Conservation (phyloP, 805 yeast species). For the Scheffersomyces stipitis region DNA sequence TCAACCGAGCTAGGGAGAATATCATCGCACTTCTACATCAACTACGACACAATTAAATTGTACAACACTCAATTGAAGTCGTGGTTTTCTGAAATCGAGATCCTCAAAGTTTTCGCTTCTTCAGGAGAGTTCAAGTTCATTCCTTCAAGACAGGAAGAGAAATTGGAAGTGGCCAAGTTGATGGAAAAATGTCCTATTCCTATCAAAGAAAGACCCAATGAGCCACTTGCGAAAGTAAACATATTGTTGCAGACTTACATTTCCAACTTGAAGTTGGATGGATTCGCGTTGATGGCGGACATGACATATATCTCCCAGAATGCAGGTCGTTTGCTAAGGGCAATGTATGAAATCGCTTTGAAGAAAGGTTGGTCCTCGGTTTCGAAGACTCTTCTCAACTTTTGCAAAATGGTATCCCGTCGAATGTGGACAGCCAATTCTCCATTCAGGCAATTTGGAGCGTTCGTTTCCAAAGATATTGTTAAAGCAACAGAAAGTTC, state of each 20-base stretch:
- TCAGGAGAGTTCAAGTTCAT: conserved; percentile 85
- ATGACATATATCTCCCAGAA: conserved; percentile 92
- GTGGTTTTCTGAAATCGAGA: conserved; percentile 65
- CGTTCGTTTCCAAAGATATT: conserved; percentile 66
- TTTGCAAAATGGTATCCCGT: conserved; percentile 78
- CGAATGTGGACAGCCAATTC: conserved; percentile 84
- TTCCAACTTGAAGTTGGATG: conserved; percentile 73
- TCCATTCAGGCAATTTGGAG: conserved; percentile 79
- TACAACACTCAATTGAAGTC: conserved; percentile 66
- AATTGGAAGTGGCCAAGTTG: conserved; percentile 65
- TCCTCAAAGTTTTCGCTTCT: conserved; percentile 71
- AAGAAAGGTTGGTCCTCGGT: conserved; percentile 70
- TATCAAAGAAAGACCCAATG: conserved; percentile 66
- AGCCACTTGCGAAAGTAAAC: conserved; percentile 75
- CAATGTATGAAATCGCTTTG: conserved; percentile 75
- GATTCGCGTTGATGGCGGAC: conserved; percentile 89
- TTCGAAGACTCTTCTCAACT: conserved; percentile 54
- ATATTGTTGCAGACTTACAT: conserved; percentile 83
- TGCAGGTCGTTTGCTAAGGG: conserved; percentile 85
- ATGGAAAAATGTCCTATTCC: conserved; percentile 84
- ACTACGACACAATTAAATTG: conserved; percentile 66
- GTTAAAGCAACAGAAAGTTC: conserved; percentile 76
- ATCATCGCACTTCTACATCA: conserved; percentile 84
- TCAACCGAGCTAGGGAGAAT: conserved; percentile 73
- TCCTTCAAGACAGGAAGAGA: conserved; percentile 86